phyloP scores from a whole-genome alignment of 768 basidiomycete species.

The Rhizopogon vesiculosus region DNA sequence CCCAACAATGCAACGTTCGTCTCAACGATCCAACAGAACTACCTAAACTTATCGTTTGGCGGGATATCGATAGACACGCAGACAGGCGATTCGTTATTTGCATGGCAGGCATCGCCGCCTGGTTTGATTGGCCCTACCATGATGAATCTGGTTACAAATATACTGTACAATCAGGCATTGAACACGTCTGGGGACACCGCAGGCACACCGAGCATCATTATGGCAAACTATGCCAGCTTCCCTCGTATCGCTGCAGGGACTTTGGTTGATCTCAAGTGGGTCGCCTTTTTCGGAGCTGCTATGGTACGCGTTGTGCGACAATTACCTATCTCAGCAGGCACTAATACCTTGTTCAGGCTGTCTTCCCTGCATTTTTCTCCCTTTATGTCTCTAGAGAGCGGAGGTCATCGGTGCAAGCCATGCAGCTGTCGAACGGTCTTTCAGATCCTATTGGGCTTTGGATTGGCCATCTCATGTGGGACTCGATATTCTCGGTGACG shows the following conservation, averaged over 20 bases:
- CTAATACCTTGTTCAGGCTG: constrained; percentile 37
- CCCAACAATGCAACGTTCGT: constrained; percentile 58
- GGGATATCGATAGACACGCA: constrained; percentile 59
- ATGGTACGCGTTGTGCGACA: constrained; percentile 44
- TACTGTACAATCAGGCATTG: constrained; percentile 59
- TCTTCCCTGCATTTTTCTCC: constrained; percentile 79
- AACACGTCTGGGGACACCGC: constrained; percentile 41
- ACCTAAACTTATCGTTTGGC: constrained; percentile 54
- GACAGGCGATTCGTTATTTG: constrained; percentile 50
- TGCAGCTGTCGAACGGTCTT: constrained; percentile 78
- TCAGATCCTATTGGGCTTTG: constrained; percentile 66
- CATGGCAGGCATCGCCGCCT: constrained; percentile 67
- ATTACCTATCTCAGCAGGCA: neutral
- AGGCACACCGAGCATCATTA: constrained; percentile 46
- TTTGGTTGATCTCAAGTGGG: constrained; percentile 64
- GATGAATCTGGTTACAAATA: constrained; percentile 65
- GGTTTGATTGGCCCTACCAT: constrained; percentile 54
- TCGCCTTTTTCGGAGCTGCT: constrained; percentile 65
- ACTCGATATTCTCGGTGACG: constrained; percentile 55
- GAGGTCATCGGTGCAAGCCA: constrained; percentile 65
- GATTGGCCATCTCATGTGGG: constrained; percentile 77
- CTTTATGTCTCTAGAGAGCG: constrained; percentile 75
- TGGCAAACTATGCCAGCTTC: constrained; percentile 52
- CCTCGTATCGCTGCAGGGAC: constrained; percentile 53
- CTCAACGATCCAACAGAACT: constrained; percentile 44